Conservation (phyloP, 106 monocot species). For the Chionographis japonica region DNA sequence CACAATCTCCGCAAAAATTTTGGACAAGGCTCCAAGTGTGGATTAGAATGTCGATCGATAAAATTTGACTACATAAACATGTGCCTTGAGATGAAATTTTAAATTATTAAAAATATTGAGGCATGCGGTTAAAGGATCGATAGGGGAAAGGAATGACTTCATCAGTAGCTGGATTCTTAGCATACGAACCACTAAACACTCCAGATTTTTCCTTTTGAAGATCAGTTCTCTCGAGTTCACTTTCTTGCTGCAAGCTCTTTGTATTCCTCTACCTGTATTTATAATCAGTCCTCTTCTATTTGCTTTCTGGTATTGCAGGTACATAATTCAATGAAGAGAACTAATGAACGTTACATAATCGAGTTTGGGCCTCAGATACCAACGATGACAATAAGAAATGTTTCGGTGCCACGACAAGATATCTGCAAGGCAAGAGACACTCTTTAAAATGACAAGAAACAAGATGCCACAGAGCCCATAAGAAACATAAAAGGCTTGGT, state of each 20-base stretch:
- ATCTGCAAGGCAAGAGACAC: slow-evolving; percentile 42
- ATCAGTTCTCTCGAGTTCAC: slow-evolving; percentile 98
- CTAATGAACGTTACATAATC: slow-evolving; percentile 34
- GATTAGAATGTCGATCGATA: too few relatives aligned
- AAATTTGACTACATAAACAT: too few relatives aligned
- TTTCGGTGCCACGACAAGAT: slow-evolving; percentile 93
- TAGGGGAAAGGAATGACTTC: too few relatives aligned
- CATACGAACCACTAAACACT: slow-evolving; percentile 93
- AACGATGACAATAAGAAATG: slow-evolving; percentile 55
- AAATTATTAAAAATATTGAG: too few relatives aligned
- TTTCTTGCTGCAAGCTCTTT: slow-evolving; percentile 69
- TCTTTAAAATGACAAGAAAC: too few relatives aligned
- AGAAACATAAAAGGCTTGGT: neutral
- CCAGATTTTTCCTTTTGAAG: slow-evolving; percentile 99
- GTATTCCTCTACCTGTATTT: slow-evolving; percentile 82
- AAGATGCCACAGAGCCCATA: neutral
- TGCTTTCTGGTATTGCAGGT: neutral
- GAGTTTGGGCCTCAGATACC: slow-evolving; percentile 48
- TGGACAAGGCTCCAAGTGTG: too few relatives aligned
- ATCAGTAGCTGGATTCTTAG: slow-evolving; percentile 84
- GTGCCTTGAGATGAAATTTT: too few relatives aligned
- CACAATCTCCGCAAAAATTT: too few relatives aligned
- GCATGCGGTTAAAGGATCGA: too few relatives aligned
- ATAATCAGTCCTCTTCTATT: neutral
- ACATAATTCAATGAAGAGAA: neutral